These are phyloP conservation scores for Inga laurina DNA, from an alignment of 306 rosid genomes.

Conservation along the genomic window DNA sequence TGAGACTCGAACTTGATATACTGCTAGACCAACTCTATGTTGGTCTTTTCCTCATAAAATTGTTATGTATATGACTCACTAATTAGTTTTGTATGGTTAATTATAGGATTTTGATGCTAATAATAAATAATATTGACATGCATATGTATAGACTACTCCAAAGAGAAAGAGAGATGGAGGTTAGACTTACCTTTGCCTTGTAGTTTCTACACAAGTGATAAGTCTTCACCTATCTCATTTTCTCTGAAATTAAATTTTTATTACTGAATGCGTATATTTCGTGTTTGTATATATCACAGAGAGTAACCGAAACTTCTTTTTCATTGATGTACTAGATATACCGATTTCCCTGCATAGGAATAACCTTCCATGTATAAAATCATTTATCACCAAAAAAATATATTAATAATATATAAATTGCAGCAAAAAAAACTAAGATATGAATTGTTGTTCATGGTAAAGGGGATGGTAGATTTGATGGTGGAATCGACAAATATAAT, in stretches of 20 bases:
- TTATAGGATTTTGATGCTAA: too few relatives aligned
- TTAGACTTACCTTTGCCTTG: not conserved
- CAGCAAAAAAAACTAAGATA: not conserved
- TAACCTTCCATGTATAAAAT: not conserved
- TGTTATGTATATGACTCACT: too few relatives aligned
- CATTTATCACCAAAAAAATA: not conserved
- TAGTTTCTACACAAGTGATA: not conserved
- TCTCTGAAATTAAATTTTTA: not conserved
- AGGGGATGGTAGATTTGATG: conserved; percentile 69
- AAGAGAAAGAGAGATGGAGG: too few relatives aligned
- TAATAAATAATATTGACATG: too few relatives aligned
- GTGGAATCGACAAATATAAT: conserved; percentile 52
- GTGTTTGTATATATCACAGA: not conserved
- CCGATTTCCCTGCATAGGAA: not conserved
- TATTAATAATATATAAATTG: too few relatives aligned
- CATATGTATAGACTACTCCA: too few relatives aligned
- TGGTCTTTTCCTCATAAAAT: too few relatives aligned
- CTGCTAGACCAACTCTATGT: too few relatives aligned
- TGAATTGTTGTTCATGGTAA: not conserved
- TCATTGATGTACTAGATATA: not conserved
- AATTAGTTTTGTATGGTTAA: too few relatives aligned
- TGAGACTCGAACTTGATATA: too few relatives aligned
- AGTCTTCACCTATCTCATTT: not conserved
- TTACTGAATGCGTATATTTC: not conserved
- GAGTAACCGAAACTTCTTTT: not conserved